Base-by-base conservation (phyloP, 352 stramenopile genomes). In the Phytophthora niederhauseri region DNA sequence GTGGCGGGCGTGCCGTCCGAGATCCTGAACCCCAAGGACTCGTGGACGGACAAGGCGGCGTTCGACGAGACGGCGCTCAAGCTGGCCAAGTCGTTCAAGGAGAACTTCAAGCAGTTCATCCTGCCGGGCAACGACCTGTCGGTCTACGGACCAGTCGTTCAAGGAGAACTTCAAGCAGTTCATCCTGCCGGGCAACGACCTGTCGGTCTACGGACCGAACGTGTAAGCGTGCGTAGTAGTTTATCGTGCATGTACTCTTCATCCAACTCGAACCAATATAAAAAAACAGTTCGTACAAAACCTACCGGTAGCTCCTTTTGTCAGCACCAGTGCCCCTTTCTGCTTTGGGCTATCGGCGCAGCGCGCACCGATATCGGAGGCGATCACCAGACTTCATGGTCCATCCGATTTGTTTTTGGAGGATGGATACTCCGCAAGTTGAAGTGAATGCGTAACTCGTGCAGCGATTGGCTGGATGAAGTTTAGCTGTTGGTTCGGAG, bases 101-200 rank as follows among this genome's bases (percentile, higher is more conserved):
- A 91, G 14, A 93, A 95, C 78, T 95, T 95, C 72, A 89, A 84
- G 76, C 82, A 95, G 77, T 95, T 93, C 65, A 89, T 93, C 63
- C 66, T 95, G 63, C 82, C 84, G 17, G 80, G 68, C 77, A 90
- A 91, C 70, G 82, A 93, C 63, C 63, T 90, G 68, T 90, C 82
- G 59, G 82, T 90, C 49, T 81, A 79, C 66, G 82, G 82, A 45
- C 82, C 82, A n/a, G n/a, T n/a, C n/a, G n/a, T n/a, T n/a, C n/a
- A 81, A 87, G 57, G 81, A 91, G 14, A 93, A 95, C 78, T 95
- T 95, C 72, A 89, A 84, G 76, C 82, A 95, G 77, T 95, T 93
- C 65, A 89, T 93, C 63, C 66, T 95, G 63, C 82, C 84, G 17
- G 80, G 68, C 77, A 90, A 91, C 70, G 82, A 93, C 63, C 63